A percentile compares a stretch with the other conserved stretches of the same genome.
phyloP scores from a whole-genome alignment of 2,329 filamentous ascomycete species.

The Lasiodiplodia theobromae region DNA sequence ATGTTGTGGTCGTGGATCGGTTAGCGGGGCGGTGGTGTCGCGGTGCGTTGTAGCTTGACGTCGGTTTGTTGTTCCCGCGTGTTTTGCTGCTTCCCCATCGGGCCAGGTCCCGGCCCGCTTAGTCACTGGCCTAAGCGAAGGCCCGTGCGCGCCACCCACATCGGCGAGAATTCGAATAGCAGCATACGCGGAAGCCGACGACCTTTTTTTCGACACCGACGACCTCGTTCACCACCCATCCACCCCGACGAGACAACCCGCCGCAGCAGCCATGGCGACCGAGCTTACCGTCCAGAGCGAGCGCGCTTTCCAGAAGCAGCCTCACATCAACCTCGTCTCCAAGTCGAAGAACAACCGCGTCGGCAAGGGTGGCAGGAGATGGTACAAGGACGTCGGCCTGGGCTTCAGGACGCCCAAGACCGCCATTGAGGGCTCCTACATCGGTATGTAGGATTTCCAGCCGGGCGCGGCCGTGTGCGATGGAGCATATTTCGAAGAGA shows the following conservation, averaged over 20 bases:
- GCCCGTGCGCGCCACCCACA: conserved; percentile 26
- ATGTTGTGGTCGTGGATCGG: background rate
- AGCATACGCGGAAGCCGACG: conserved; percentile 7
- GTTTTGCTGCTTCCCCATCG: conserved; percentile 29
- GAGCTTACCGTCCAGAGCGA: conserved; percentile 86
- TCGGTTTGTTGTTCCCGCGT: conserved; percentile 29
- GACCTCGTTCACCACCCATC: conserved; percentile 28
- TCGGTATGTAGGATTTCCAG: conserved; percentile 71
- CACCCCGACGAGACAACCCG: conserved; percentile 29
- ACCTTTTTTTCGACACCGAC: conserved; percentile 29
- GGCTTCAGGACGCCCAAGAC: conserved; percentile 98
- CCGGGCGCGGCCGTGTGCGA: background rate
- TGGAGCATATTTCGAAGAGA: conserved; percentile 1
- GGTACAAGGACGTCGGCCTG: conserved; percentile 99
- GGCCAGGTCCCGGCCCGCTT: conserved; percentile 15
- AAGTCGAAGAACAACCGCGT: conserved; percentile 84
- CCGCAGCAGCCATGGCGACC: conserved; percentile 52
- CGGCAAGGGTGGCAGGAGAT: conserved; percentile 93
- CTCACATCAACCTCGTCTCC: conserved; percentile 99
- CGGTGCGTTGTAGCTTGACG: conserved; percentile 11
- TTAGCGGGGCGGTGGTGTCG: conserved; percentile 1
- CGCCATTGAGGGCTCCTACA: conserved; percentile 98
- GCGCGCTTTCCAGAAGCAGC: conserved; percentile 99
- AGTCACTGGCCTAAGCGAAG: conserved; percentile 27
- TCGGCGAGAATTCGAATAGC: conserved; percentile 17